Conservation (phyloP, 75 land plant genomes). For the Picea glauca region DNA sequence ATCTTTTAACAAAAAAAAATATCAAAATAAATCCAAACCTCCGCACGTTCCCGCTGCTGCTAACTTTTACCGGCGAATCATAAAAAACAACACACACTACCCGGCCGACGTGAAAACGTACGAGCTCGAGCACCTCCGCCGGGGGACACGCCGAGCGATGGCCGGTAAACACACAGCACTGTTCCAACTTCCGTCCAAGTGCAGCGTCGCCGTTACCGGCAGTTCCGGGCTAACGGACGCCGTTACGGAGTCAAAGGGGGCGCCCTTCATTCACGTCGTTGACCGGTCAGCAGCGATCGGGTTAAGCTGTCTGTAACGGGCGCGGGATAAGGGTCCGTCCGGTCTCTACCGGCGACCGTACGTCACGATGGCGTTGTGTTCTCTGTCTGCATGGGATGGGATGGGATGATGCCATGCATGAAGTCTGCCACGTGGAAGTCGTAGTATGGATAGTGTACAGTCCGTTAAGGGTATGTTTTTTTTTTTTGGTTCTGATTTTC, state of each 20-base stretch:
- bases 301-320: not conserved
- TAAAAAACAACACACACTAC: not conserved
- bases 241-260: not conserved
- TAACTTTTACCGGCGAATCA: not conserved
- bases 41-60: not conserved
- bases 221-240: not conserved
- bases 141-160: not conserved
- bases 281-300: not conserved
- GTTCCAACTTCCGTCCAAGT: not conserved
- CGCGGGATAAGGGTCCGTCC: not conserved
- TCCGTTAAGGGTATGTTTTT: not conserved
- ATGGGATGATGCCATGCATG: not conserved
- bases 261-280: not conserved
- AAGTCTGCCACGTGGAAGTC: not conserved
- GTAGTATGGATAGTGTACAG: not conserved
- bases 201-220: not conserved
- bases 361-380: not conserved
- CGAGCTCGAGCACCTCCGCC: not conserved
- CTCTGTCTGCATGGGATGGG: not conserved
- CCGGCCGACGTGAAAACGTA: slow-evolving; percentile 1
- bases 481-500: not conserved
- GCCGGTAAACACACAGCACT: not conserved
- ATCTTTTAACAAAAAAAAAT: not conserved
- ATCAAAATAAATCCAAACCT: not conserved
- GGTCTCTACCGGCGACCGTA: not conserved